Base-by-base conservation (phyloP, 805 yeast species). In the Metschnikowia proteae region DNA sequence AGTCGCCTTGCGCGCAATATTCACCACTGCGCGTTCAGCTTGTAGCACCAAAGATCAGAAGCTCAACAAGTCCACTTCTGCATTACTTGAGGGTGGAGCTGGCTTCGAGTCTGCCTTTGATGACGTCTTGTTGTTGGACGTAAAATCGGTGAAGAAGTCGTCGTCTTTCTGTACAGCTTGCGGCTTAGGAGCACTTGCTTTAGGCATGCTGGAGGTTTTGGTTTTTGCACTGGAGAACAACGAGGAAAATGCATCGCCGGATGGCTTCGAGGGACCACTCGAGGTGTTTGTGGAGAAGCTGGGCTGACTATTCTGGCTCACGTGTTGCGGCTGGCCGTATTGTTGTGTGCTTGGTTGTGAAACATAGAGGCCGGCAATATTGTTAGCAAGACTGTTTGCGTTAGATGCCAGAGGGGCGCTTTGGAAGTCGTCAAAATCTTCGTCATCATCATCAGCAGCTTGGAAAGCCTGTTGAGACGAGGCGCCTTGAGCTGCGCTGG, bases 351-450 rank as follows among this genome's bases (percentile, higher is more conserved):
- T 29, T 1, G 56, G 57, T 39, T 53, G 58, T n/a, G 59, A 47
- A 53, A 58, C 64, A 52, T 62, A 62, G 52, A 69, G 61, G 51
- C 56, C 63, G 30, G 62, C 60, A 46, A 67, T 58, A 51, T 62
- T 62, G 59, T 54, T 58, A 27, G 61, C 45, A 38, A 60, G 49
- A 22, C 50, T 52, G 8, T 51, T 47, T 44, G 58, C 50, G 56
- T 53, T 47, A 39, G 52, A 49, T 52, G 64, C 40, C 62, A 51
- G 64, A 6, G 85, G 83, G 3, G 79, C 81, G 9, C 89, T 86
- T 65, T 86, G 92, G 75, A 86, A 86, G 55, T 86, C 94, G 54
- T 86, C 89, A 62, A 87, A 87, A 36, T 86, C 94, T 54, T 85
- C 88, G 47, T 82, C 89, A 48, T 78, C 80, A 28, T 79, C 86